A percentile compares a stretch with the other conserved stretches of the same genome.
Conservation (phyloP, 2,329 filamentous ascomycete genomes). For the Penicillium sp. region DNA sequence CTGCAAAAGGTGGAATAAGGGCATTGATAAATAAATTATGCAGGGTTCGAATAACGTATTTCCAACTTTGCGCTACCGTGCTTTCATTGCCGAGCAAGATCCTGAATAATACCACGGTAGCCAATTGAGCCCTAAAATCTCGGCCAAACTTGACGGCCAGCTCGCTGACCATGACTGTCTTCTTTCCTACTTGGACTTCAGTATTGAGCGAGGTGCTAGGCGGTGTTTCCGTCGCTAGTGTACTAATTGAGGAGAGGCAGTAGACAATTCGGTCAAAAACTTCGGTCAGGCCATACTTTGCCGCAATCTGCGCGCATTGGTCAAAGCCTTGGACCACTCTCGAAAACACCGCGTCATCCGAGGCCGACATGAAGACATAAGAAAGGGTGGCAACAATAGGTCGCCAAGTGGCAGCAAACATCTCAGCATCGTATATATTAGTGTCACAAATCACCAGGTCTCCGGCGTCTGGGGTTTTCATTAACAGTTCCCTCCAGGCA, state of each 20-base stretch:
- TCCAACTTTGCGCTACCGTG: constrained; percentile 58
- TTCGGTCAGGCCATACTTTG: constrained; percentile 75
- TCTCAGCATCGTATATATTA: constrained; percentile 93
- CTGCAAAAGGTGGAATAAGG: constrained; percentile 77
- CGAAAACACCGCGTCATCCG: constrained; percentile 91
- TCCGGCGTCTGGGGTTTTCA: constrained; percentile 75
- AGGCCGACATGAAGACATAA: constrained; percentile 98
- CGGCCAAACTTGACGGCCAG: constrained; percentile 92
- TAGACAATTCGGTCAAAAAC: constrained; percentile 90
- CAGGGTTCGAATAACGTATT: constrained; percentile 81
- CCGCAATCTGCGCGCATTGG: constrained; percentile 89
- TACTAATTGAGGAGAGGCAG: constrained; percentile 85
- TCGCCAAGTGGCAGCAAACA: constrained; percentile 95
- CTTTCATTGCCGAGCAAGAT: constrained; percentile 82
- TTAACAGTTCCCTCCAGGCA: constrained; percentile 89
- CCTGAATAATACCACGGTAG: constrained; percentile 90
- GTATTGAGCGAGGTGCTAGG: constrained; percentile 89
- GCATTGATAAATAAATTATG: constrained; percentile 96
- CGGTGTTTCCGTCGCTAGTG: constrained; percentile 68
- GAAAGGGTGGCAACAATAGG: constrained; percentile 91
- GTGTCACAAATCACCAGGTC: constrained; percentile 77
- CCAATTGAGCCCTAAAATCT: constrained; percentile 88
- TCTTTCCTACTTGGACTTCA: constrained; percentile 86
- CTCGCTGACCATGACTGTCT: constrained; percentile 97
- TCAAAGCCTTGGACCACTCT: constrained; percentile 92